These are phyloP conservation scores for Sugiyamaella mastotermitis DNA, from an alignment of 805 yeast genomes.

Conservation along the genomic window DNA sequence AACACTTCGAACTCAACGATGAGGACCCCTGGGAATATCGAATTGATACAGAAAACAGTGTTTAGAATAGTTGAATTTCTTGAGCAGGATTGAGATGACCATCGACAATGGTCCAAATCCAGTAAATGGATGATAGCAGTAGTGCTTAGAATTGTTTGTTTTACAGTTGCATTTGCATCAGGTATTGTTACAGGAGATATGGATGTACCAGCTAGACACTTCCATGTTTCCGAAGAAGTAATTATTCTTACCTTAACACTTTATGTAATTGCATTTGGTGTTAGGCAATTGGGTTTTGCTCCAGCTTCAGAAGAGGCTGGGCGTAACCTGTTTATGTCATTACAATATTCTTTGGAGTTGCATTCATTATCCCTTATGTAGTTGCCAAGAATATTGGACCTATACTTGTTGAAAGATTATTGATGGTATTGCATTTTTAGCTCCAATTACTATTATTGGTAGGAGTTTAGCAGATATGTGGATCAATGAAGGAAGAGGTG, in stretches of 20 bases:
- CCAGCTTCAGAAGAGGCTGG: slow-evolving; percentile 57
- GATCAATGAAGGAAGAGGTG: slow-evolving; percentile 52
- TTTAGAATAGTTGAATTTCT: slow-evolving; percentile 53
- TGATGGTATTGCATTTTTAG: slow-evolving; percentile 69
- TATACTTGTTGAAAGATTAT: slow-evolving; percentile 58
- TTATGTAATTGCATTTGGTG: slow-evolving; percentile 57
- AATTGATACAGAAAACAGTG: slow-evolving; percentile 46
- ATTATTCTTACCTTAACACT: slow-evolving; percentile 51
- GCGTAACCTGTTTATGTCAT: slow-evolving; percentile 46
- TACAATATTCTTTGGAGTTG: slow-evolving; percentile 40
- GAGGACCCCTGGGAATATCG: slow-evolving; percentile 55
- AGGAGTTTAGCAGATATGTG: slow-evolving; percentile 72
- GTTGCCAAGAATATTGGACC: slow-evolving; percentile 56
- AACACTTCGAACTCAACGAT: slow-evolving; percentile 18
- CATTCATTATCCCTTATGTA: slow-evolving; percentile 51
- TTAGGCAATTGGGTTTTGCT: slow-evolving; percentile 56
- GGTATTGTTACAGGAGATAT: slow-evolving; percentile 63
- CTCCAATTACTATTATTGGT: slow-evolving; percentile 70
- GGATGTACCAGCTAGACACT: slow-evolving; percentile 38
- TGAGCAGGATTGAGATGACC: slow-evolving; percentile 29
- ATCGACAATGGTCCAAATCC: slow-evolving; percentile 33
- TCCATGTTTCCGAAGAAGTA: slow-evolving; percentile 53
- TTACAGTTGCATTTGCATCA: slow-evolving; percentile 62
- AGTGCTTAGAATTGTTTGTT: slow-evolving; percentile 48
- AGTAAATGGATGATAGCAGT: slow-evolving; percentile 54